Conservation (phyloP, 1,139 yeast species). For the Hyphopichia fennica region DNA sequence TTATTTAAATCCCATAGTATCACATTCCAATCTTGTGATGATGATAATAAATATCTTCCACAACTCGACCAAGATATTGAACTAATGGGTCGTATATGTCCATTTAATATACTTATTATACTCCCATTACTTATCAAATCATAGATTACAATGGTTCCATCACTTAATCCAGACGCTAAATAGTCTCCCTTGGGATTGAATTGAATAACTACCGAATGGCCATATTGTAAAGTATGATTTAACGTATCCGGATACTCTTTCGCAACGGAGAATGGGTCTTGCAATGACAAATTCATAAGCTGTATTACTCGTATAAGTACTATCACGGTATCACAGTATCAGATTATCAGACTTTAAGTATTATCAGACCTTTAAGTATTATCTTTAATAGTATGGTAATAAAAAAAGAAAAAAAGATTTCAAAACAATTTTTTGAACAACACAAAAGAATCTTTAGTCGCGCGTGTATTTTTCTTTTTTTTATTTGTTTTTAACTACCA, state of each 20-base stretch:
- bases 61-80: conserved; percentile 76
- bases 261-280: conserved; percentile 90
- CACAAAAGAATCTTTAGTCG: too few species aligned
- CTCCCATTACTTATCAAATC: conserved; percentile 64
- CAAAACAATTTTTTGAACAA: too few species aligned
- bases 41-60: conserved; percentile 68
- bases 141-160: conserved; percentile 76
- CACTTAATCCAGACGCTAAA: conserved; percentile 79
- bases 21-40: conserved; percentile 85
- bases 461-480: too few species aligned
- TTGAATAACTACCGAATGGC: conserved; percentile 73
- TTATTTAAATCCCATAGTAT: conserved; percentile 75
- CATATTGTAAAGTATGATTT: conserved; percentile 61
- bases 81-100: conserved; percentile 74
- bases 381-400: too few species aligned
- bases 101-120: conserved; percentile 51
- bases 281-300: conserved; percentile 74
- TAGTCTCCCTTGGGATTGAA: conserved; percentile 83
- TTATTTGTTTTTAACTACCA: too few species aligned
- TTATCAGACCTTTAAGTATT: too few species aligned
- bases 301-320: too few species aligned
- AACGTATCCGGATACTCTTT: conserved; percentile 90
- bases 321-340: too few species aligned
- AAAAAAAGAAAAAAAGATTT: too few species aligned
- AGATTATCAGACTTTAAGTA: too few species aligned